phyloP scores from a whole-genome alignment of 2,329 filamentous ascomycete genomes.

The Clarireedia homoeocarpa region DNA sequence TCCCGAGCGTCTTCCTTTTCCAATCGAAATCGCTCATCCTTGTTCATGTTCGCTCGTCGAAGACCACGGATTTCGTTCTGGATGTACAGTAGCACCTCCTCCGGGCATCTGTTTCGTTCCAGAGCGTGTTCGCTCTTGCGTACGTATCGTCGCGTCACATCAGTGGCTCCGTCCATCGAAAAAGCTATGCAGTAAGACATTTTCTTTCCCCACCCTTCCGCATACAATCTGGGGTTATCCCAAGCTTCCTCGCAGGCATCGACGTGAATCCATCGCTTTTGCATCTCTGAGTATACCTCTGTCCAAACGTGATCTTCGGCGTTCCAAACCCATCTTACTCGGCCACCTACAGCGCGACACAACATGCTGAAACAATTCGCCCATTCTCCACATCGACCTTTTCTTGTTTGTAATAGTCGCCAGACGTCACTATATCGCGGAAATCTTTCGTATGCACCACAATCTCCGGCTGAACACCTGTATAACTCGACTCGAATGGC shows the following conservation, averaged over 20 bases:
- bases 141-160: constrained; percentile 59
- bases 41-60: constrained; percentile 75
- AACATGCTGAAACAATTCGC: constrained; percentile 99
- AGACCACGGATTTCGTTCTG: constrained; percentile 84
- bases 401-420: constrained; percentile 76
- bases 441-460: constrained; percentile 77
- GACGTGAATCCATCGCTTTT: constrained; percentile 92
- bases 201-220: constrained; percentile 93
- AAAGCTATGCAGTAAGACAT: constrained; percentile 97
- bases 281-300: constrained; percentile 91
- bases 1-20: constrained; percentile 75
- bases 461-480: constrained; percentile 69
- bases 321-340: constrained; percentile 98
- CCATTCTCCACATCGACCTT: constrained; percentile 90
- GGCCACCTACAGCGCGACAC: constrained; percentile 81
- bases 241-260: constrained; percentile 91
- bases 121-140: constrained; percentile 64
- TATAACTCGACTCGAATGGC: constrained; percentile 86
- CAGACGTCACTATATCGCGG: constrained; percentile 94
- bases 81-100: constrained; percentile 85
- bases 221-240: constrained; percentile 89
- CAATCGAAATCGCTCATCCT: constrained; percentile 74
- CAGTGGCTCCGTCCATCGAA: constrained; percentile 73
- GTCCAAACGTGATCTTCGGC: constrained; percentile 97
- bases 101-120: constrained; percentile 72